Conservation (phyloP, 1,139 yeast genomes). For the Pichia sp. region DNA sequence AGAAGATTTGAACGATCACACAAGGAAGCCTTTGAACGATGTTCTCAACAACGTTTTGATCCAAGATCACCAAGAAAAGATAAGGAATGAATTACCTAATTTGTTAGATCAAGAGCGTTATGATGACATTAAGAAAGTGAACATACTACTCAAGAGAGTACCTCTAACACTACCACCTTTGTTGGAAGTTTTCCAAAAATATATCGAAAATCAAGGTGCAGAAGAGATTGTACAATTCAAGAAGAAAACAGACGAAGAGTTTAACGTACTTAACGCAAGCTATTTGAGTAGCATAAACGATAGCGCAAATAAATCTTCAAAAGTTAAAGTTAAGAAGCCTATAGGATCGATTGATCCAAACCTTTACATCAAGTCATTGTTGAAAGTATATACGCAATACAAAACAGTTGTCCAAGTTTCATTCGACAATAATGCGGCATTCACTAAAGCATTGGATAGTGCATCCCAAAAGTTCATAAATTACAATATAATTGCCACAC, state of each 20-base stretch:
- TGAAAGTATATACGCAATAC: constrained; percentile 65
- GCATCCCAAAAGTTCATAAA: constrained; percentile 88
- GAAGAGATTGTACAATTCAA: constrained; percentile 65
- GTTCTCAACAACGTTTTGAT: constrained; percentile 74
- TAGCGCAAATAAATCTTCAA: constrained; percentile 12
- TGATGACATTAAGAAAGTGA: constrained; percentile 76
- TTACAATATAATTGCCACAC: constrained; percentile 73
- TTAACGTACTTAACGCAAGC: constrained; percentile 8
- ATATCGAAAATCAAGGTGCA: constrained; percentile 70
- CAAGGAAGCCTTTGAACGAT: constrained; percentile 71
- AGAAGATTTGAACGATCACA: constrained; percentile 79
- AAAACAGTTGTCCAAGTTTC: constrained; percentile 63
- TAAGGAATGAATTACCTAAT: constrained; percentile 71
- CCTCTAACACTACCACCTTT: constrained; percentile 73
- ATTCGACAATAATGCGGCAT: constrained; percentile 70
- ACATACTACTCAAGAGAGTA: constrained; percentile 67
- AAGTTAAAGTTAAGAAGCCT: constrained; percentile 21
- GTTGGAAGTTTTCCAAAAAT: constrained; percentile 66
- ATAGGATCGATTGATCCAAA: constrained; percentile 58
- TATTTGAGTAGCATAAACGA: constrained; percentile 16
- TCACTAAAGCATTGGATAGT: constrained; percentile 82
- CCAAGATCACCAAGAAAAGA: constrained; percentile 68
- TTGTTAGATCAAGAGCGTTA: constrained; percentile 74
- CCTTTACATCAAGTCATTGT: constrained; percentile 71
- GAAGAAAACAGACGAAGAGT: constrained; percentile 39